These are phyloP conservation scores for Deuterostichococcus epilithicus DNA, from an alignment of 139 green algal species.

Conservation along the genomic window DNA sequence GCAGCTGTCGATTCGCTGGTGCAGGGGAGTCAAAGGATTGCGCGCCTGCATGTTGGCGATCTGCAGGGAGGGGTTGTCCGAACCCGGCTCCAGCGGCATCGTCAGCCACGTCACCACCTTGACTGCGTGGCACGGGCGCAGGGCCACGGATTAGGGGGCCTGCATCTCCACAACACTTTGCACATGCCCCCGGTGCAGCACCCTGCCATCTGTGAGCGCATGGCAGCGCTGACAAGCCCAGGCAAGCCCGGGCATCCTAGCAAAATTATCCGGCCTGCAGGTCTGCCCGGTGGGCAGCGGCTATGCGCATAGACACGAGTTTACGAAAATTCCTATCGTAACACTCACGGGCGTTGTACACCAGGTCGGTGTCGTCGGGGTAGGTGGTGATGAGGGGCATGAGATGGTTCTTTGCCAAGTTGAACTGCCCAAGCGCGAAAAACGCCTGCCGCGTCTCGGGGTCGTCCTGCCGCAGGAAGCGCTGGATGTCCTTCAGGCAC, in stretches of 20 bases:
- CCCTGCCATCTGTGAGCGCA: no score
- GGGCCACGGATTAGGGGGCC: no score
- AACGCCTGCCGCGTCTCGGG: conserved; percentile 67
- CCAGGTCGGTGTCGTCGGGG: conserved; percentile 66
- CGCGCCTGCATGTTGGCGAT: conserved; percentile 22
- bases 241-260: no score
- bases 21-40: conserved; percentile 23
- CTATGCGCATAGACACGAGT: no score
- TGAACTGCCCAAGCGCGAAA: conserved; percentile 64
- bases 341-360: conserved; percentile 68
- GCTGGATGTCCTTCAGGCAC: conserved; percentile 84
- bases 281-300: no score
- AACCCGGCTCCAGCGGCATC: conserved; percentile 65
- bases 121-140: conserved; percentile 64
- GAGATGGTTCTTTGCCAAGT: conserved; percentile 64
- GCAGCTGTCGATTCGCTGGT: no score
- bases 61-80: conserved; percentile 32
- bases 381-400: conserved; percentile 80
- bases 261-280: no score
- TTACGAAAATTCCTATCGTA: no score
- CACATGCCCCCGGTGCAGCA: no score
- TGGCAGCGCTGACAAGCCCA: no score
- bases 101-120: conserved; percentile 91
- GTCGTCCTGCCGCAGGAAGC: conserved; percentile 86
- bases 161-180: no score